A percentile compares a stretch with the other conserved stretches of the same genome.
These are phyloP conservation scores for Malus hybrid DNA, from an alignment of 331 rosid genomes.

Conservation along the genomic window DNA sequence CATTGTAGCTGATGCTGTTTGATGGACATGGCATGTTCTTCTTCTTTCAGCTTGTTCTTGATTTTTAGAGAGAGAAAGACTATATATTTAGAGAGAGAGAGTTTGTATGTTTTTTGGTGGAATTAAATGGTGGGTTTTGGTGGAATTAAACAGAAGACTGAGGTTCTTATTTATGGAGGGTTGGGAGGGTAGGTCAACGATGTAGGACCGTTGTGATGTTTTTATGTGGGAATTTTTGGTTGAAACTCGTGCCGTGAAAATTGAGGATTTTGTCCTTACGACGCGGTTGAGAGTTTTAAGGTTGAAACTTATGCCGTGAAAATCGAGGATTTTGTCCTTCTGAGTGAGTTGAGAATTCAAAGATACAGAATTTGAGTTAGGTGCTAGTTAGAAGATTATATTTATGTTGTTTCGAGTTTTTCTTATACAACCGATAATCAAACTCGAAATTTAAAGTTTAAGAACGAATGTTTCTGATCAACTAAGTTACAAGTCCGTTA, in stretches of 20 bases:
- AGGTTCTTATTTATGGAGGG: background rate
- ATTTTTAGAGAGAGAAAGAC: background rate
- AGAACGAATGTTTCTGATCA: too few relatives aligned
- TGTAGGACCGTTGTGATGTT: background rate
- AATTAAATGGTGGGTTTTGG: background rate
- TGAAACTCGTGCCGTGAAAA: background rate
- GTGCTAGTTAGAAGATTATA: too few relatives aligned
- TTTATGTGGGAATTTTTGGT: background rate
- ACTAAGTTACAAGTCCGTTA: too few relatives aligned
- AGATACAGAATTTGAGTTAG: background rate
- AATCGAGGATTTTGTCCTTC: background rate
- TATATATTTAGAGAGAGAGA: background rate
- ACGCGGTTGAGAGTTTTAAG: too few relatives aligned
- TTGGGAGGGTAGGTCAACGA: background rate
- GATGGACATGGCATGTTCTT: conserved; percentile 59
- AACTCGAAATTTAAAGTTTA: too few relatives aligned
- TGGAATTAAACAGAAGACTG: too few relatives aligned
- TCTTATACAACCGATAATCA: too few relatives aligned
- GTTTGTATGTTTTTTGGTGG: background rate
- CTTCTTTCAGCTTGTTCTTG: background rate
- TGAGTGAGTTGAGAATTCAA: background rate
- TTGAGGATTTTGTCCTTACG: background rate
- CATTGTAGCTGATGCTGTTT: conserved; percentile 55
- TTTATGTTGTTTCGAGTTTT: too few relatives aligned
- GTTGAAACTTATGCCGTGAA: too few relatives aligned